Evolutionary conservation across 2,329 filamentous ascomycete species (phyloP), one percentile per base, ranked within the genome.

Genomic region (Rugonectria rugulosa): DNA sequence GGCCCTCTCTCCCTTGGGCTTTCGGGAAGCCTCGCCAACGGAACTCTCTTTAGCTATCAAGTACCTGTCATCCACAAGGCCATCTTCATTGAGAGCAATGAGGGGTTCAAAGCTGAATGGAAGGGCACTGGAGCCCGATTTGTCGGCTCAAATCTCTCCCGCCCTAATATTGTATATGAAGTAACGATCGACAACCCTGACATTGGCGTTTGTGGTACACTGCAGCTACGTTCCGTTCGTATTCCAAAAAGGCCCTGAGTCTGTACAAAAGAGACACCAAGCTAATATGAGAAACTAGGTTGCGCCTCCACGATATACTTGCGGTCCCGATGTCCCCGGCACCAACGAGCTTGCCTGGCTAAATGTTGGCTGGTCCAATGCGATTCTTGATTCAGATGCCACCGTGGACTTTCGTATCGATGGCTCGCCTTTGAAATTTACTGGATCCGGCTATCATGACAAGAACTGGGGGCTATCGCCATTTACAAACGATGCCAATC

Each of bases 391-490:
- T 15, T 2, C 29, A 24, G 23, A 45, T n/a, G 42, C 42, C 2
- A 45, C 27, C 14, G 26, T 45, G 8, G 27, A 45, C 9, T 36
- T 45, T 14, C 14, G 17, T 8, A 24, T 45, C 20, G 11, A 45
- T 5, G 42, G 42, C 6, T 24, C 29, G 2, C 42, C 29, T 5
- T 36, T 45, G 14, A 7, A 4, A 7, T 45, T 45, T 29, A 34
- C 14, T 3, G 42, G 42, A 34, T 34, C 34, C 6, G 42, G 42
- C 17, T 45, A 45, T 29, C 42, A 45, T n/a, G 42, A 45, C 19
- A 31, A 45, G 27, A 45, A 45, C 19, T 45, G 42, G 42, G 42
- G 42, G 9, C 27, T 34, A n/a, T 34, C 42, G 9, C 42, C 42
- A 15, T 45, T 45, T 15, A 21, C 31, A 10, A 34, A 24, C 27